Evolutionary conservation across 352 stramenopile genomes (phyloP), one percentile per base, ranked within the genome.

Genomic region (Globisporangium lucens): DNA sequence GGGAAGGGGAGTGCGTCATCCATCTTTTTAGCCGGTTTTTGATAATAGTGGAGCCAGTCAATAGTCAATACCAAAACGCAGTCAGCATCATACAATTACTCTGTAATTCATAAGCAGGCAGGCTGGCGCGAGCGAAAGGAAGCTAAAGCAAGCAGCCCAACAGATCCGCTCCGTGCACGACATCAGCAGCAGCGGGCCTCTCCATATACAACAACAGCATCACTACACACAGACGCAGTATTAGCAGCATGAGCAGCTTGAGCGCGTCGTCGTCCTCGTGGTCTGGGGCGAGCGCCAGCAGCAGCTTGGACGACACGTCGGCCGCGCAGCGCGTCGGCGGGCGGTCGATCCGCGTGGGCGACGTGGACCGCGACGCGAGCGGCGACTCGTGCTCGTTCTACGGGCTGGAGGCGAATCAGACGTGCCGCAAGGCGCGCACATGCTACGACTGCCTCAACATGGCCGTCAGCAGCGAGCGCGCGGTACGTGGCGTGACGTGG

Each of bases 361-460:
- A 80, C 68, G 74, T 78, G 51, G 73, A 70, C 51, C 73, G 82
- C 65, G 78, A 83, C 65, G 68, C 69, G 1, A 74, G 75, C 22
- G 82, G 73, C 62, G 79, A 88, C 59, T 81, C 76, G 36, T 93
- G 85, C 70, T 83, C 77, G 66, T 90, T 88, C 71, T 89, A 90
- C 74, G 65, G 67, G 9, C 59, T 75, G n/a, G 53, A 75, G 24
- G 60, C 73, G 8, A 69, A 65, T n/a, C 63, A 68, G 47, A 75
- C 57, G 5, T 93, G 85, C 56, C 83, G 80, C 10, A 66, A 88
- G 63, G 81, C 85, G 38, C 81, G 85, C 47, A 80, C 73, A 0
- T 93, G 85, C 63, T 89, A 84, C 64, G 83, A 91, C 73, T 93
- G 85, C 72, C 71, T 93, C 33, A 91, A 91, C 67, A 63, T 68